Conservation (phyloP, 306 rosid species). For the Medicago ruthenica region DNA sequence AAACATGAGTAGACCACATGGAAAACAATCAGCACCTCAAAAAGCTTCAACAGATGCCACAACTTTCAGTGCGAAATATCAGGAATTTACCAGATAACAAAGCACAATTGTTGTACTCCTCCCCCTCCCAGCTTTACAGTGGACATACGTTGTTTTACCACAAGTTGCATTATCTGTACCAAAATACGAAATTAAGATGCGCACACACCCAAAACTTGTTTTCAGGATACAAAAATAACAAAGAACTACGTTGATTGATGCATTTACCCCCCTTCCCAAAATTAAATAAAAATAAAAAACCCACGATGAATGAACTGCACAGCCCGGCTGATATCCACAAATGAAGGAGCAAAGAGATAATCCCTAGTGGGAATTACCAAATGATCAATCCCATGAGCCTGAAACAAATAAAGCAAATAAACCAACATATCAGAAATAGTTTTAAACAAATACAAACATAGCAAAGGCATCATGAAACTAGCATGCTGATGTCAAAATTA, state of each 20-base stretch:
- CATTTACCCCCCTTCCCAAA: slow-evolving; percentile 1
- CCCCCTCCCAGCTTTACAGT: slow-evolving; percentile 98
- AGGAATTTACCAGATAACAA: slow-evolving; percentile 82
- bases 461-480: slow-evolving; percentile 27
- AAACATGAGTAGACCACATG: slow-evolving; percentile 34
- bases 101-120: slow-evolving; percentile 98
- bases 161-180: slow-evolving; percentile 63
- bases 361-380: slow-evolving; percentile 93
- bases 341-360: slow-evolving; percentile 95
- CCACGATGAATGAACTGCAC: slow-evolving; percentile 91
- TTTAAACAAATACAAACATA: slow-evolving; percentile 17
- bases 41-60: slow-evolving; percentile 24
- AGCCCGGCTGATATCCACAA: slow-evolving; percentile 77
- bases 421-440: slow-evolving; percentile 12
- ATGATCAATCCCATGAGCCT: slow-evolving; percentile 94
- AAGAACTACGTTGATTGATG: slow-evolving; percentile 24
- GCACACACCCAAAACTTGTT: not conserved
- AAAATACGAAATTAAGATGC: slow-evolving; percentile 19
- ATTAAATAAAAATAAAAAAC: slow-evolving; percentile 41
- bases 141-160: slow-evolving; percentile 91
- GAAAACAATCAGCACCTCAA: not conserved
- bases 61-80: slow-evolving; percentile 16
- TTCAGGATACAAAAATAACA: slow-evolving; percentile 8
- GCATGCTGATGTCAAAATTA: not conserved
- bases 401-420: slow-evolving; percentile 48